Percentiles rank a stretch among this genome's conserved stretches.
phyloP scores from a whole-genome alignment of 257 asterid species.

The Capsicum pubescens region DNA sequence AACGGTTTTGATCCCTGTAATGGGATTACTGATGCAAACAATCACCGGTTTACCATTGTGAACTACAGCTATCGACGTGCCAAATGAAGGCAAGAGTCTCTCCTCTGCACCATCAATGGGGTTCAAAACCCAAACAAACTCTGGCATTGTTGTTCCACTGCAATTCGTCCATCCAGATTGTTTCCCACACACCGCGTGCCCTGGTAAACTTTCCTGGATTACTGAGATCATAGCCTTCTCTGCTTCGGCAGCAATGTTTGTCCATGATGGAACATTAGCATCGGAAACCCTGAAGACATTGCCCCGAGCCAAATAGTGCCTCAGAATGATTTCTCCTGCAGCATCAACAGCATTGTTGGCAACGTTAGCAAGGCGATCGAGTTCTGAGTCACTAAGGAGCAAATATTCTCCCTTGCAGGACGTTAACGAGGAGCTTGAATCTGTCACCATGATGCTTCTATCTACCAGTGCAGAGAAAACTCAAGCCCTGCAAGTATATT shows the following conservation, averaged over 20 bases:
- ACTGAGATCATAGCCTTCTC: neutral
- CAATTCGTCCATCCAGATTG: slow-evolving; percentile 1
- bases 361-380: neutral
- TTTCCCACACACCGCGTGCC: neutral
- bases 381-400: neutral
- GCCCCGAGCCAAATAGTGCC: slow-evolving; percentile 1
- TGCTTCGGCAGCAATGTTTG: neutral
- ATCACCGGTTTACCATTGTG: neutral
- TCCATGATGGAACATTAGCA: neutral
- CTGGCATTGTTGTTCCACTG: neutral
- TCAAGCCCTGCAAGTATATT: neutral
- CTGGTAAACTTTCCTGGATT: neutral
- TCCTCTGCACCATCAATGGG: neutral
- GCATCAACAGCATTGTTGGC: neutral
- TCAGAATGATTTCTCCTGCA: neutral
- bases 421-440: neutral
- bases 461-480: neutral
- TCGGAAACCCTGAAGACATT: neutral
- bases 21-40: neutral
- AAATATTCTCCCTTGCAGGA: neutral
- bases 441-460: neutral
- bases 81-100: neutral
- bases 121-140: neutral
- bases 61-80: neutral
- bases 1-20: neutral